Conservation (phyloP, 768 basidiomycete genomes). For the Pleurotus citrinopileatus region DNA sequence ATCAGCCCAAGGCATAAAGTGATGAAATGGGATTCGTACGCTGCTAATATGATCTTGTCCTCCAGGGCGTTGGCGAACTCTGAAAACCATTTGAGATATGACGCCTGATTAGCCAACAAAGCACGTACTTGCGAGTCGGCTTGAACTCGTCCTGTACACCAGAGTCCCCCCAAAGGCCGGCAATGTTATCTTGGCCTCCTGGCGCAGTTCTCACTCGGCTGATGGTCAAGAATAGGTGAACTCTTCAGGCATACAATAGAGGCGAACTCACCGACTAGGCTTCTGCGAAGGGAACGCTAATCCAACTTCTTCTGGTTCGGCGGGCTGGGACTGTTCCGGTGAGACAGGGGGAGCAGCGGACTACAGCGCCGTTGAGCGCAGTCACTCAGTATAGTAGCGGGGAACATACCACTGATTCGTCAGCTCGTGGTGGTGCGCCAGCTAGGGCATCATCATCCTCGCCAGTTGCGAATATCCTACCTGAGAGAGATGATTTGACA, state of each 20-base stretch:
- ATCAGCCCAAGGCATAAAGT: background rate
- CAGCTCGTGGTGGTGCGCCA: constrained; percentile 43
- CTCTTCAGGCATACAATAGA: background rate
- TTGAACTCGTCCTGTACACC: constrained; percentile 51
- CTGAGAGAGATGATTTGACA: background rate
- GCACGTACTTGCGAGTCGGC: constrained; percentile 63
- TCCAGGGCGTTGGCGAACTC: constrained; percentile 68
- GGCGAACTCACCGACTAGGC: constrained; percentile 45
- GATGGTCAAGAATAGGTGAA: background rate
- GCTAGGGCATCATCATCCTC: constrained; percentile 57
- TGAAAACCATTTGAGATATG: constrained; percentile 20
- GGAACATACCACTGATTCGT: background rate
- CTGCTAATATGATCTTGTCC: constrained; percentile 57
- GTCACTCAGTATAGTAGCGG: too few species aligned
- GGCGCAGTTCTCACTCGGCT: constrained; percentile 44
- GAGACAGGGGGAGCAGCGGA: too few species aligned
- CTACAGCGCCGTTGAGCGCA: too few species aligned
- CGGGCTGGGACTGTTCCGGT: background rate
- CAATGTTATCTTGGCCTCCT: constrained; percentile 40
- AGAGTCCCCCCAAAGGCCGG: constrained; percentile 46
- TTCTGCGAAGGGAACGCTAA: constrained; percentile 36
- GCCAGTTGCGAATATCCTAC: constrained; percentile 40
- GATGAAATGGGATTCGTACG: constrained; percentile 24
- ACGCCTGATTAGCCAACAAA: too few species aligned
- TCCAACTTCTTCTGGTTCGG: constrained; percentile 19